Evolutionary conservation across 192 early-diverging fungal species (phyloP).

Genomic region (Funneliformis geosporum): DNA sequence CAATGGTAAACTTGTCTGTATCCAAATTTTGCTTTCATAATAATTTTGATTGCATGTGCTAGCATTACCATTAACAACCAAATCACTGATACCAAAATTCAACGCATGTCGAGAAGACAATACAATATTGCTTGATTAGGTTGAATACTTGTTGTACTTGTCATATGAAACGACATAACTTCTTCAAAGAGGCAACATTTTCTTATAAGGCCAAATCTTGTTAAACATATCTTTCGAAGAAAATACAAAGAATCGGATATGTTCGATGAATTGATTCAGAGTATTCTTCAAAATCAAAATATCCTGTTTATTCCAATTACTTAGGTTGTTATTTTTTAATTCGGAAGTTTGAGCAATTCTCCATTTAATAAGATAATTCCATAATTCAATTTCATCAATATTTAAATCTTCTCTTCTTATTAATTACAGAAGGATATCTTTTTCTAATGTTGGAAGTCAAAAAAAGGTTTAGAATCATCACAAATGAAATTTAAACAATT

Average conservation of each 20-base stretch:
- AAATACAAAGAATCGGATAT: neutral
- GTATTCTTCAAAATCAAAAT: neutral
- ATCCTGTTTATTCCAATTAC: neutral
- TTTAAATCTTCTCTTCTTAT: slow-evolving; percentile 6
- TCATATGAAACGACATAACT: neutral
- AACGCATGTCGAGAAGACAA: too few species aligned
- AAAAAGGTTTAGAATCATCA: too few species aligned
- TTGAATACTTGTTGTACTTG: too few species aligned
- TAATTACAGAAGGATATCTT: neutral
- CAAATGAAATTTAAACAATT: too few species aligned
- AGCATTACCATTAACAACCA: too few species aligned
- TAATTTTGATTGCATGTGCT: too few species aligned
- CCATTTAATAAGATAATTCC: slow-evolving; percentile 27
- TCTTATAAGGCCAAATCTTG: neutral
- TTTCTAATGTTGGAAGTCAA: too few species aligned
- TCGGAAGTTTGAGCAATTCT: neutral
- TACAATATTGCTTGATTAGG: too few species aligned
- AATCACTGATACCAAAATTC: too few species aligned
- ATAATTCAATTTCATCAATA: slow-evolving; percentile 31
- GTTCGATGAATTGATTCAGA: slow-evolving; percentile 1
- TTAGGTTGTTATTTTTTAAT: neutral
- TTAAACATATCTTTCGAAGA: neutral
- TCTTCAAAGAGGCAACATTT: neutral
- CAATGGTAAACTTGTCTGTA: too few species aligned
- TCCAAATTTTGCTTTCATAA: too few species aligned